These are phyloP conservation scores for Sclerotinia subarctica DNA, from an alignment of 2,329 filamentous ascomycete species.

Conservation along the genomic window DNA sequence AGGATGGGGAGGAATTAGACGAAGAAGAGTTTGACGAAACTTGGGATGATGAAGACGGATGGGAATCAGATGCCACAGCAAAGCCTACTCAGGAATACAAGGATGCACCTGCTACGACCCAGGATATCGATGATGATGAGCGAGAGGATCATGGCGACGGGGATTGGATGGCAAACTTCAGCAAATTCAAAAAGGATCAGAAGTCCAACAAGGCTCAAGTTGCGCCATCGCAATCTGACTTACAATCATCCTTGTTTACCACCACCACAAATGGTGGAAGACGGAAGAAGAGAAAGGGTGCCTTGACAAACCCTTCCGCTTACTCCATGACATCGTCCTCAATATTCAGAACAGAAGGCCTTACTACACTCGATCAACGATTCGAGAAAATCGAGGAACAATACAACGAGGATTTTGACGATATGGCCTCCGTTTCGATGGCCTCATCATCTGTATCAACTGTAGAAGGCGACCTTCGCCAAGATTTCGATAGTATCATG, in stretches of 20 bases:
- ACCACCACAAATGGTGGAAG: conserved; percentile 76
- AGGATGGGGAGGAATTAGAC: conserved; percentile 70
- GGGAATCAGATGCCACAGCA: conserved; percentile 91
- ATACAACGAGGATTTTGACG: conserved; percentile 63
- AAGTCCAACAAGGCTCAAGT: conserved; percentile 45
- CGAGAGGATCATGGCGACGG: conserved; percentile 64
- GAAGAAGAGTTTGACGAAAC: conserved; percentile 73
- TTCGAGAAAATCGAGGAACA: conserved; percentile 89
- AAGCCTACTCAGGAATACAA: conserved; percentile 63
- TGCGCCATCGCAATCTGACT: conserved; percentile 55
- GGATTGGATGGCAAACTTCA: conserved; percentile 89
- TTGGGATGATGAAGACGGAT: conserved; percentile 63
- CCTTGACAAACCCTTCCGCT: conserved; percentile 78
- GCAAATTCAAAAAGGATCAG: conserved; percentile 86
- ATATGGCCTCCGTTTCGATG: conserved; percentile 59
- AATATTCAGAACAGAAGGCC: conserved; percentile 80
- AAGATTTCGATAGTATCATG: conserved; percentile 85
- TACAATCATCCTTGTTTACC: conserved; percentile 69
- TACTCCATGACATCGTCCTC: conserved; percentile 93
- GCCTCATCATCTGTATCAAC: conserved; percentile 65
- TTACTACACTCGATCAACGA: conserved; percentile 78
- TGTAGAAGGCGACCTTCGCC: conserved; percentile 63
- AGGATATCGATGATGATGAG: conserved; percentile 48
- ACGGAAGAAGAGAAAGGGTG: conserved; percentile 92
- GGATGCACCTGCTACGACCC: conserved; percentile 38